These are phyloP conservation scores for Penicillium dipodomyicola DNA, from an alignment of 495 filamentous ascomycete species.

Conservation along the genomic window DNA sequence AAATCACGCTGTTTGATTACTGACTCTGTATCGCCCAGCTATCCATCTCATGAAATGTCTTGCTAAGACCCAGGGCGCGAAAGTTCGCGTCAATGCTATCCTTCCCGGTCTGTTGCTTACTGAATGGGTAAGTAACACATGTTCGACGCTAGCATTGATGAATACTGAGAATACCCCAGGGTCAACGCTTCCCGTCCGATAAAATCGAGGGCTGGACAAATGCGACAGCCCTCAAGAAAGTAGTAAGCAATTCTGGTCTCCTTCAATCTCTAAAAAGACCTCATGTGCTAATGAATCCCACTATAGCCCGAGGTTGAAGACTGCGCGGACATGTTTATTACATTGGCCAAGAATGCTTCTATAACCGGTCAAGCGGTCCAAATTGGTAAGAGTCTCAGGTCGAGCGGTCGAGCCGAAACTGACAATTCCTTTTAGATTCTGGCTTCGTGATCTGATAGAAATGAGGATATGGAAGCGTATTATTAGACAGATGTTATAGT, in stretches of 20 bases:
- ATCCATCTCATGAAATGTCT: conserved; percentile 72
- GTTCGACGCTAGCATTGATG: background rate
- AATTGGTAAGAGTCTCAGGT: conserved; percentile 42
- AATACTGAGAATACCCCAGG: conserved; percentile 30
- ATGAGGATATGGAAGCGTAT: conserved; percentile 18
- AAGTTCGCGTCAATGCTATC: conserved; percentile 65
- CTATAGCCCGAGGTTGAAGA: conserved; percentile 55
- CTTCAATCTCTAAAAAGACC: background rate
- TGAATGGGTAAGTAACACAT: conserved; percentile 58
- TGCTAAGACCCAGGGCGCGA: conserved; percentile 63
- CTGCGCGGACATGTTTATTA: conserved; percentile 51
- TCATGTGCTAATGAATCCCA: conserved; percentile 14
- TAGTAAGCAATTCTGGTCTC: conserved; percentile 29
- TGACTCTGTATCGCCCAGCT: conserved; percentile 29
- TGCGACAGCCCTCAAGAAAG: conserved; percentile 42
- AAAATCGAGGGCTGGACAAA: conserved; percentile 37
- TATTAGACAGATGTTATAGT: conserved; percentile 22
- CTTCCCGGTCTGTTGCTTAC: conserved; percentile 66
- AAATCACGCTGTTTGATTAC: background rate
- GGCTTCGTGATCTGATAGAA: conserved; percentile 33
- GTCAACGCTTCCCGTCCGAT: conserved; percentile 45
- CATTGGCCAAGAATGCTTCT: conserved; percentile 53
- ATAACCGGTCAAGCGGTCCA: conserved; percentile 57
- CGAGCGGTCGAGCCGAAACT: conserved; percentile 2
- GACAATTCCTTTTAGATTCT: conserved; percentile 30